These are phyloP conservation scores for Amphirosellinia nigrospora DNA, from an alignment of 495 filamentous ascomycete genomes.

Conservation along the genomic window DNA sequence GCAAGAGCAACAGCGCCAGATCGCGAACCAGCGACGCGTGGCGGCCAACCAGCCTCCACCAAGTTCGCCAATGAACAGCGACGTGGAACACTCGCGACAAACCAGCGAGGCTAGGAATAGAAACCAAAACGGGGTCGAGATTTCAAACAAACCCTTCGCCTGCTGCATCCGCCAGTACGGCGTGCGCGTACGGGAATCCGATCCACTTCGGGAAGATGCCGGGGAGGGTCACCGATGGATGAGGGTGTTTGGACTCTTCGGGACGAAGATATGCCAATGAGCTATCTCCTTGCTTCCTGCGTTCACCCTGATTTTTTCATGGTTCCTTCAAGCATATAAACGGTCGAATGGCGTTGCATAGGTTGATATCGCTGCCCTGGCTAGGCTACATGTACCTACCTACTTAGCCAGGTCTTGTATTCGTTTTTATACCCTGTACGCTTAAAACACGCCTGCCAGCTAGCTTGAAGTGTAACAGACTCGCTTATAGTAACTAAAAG, in stretches of 20 bases:
- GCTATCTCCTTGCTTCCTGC: neutral
- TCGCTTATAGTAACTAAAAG: neutral
- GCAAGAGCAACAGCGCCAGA: slow-evolving; percentile 28
- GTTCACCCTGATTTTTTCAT: too few species aligned
- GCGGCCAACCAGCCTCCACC: slow-evolving; percentile 30
- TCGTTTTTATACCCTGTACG: slow-evolving; percentile 13
- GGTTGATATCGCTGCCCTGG: neutral
- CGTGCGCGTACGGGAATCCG: slow-evolving; percentile 40
- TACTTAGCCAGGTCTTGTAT: neutral
- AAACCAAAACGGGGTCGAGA: slow-evolving; percentile 15
- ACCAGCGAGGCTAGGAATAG: neutral
- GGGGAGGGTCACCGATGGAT: slow-evolving; percentile 50
- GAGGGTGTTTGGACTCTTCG: slow-evolving; percentile 61
- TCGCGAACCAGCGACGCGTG: slow-evolving; percentile 32
- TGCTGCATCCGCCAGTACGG: slow-evolving; percentile 71
- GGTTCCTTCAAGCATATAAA: neutral
- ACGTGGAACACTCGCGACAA: neutral
- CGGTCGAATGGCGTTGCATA: neutral
- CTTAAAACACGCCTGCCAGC: neutral
- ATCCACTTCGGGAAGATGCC: slow-evolving; percentile 39
- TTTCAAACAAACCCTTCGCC: slow-evolving; percentile 59
- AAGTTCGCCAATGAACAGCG: slow-evolving; percentile 26
- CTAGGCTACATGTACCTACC: neutral
- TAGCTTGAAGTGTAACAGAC: neutral
- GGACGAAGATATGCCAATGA: slow-evolving; percentile 53